Percentiles rank a stretch among this genome's conserved stretches.
phyloP scores from a whole-genome alignment of 108 stramenopile genomes.

The Cyclotella cryptica region DNA sequence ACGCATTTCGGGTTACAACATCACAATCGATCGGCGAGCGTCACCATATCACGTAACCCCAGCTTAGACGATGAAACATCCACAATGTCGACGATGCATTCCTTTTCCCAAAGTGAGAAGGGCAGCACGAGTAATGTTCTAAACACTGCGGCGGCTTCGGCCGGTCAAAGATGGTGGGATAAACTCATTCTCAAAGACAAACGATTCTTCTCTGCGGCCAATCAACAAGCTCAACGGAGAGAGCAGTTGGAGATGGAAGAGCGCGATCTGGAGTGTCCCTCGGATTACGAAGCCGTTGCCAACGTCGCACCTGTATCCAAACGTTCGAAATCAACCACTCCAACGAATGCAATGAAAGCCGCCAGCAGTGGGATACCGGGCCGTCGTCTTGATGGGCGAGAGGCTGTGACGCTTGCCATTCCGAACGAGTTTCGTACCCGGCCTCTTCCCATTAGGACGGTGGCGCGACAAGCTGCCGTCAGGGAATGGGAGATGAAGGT shows the following conservation, averaged over 20 bases:
- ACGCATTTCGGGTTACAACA: slow-evolving; percentile 17
- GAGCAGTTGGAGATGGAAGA: slow-evolving; percentile 57
- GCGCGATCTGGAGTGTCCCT: slow-evolving; percentile 68
- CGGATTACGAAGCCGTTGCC: slow-evolving; percentile 27
- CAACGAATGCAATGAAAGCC: slow-evolving; percentile 2
- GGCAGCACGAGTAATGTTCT: slow-evolving; percentile 15
- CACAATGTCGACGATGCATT: slow-evolving; percentile 16
- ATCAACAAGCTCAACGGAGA: slow-evolving; percentile 41
- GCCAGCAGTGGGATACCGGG: slow-evolving; percentile 60
- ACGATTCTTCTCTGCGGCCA: slow-evolving; percentile 49
- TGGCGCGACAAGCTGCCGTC: slow-evolving; percentile 71
- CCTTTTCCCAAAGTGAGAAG: slow-evolving; percentile 11
- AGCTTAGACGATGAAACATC: slow-evolving; percentile 17
- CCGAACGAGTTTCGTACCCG: slow-evolving; percentile 57
- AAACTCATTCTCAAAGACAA: slow-evolving; percentile 59
- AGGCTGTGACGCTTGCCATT: slow-evolving; percentile 62
- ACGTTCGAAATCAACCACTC: background rate
- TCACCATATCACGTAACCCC: slow-evolving; percentile 17
- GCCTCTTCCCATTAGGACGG: slow-evolving; percentile 53
- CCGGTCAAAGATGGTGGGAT: slow-evolving; percentile 81
- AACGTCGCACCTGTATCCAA: background rate
- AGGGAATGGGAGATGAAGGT: slow-evolving; percentile 80
- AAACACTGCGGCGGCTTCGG: slow-evolving; percentile 9
- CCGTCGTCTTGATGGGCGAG: slow-evolving; percentile 78
- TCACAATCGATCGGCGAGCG: slow-evolving; percentile 1